phyloP scores from a whole-genome alignment of 2,329 filamentous ascomycete species.

The Dendrostoma leiphaemia region DNA sequence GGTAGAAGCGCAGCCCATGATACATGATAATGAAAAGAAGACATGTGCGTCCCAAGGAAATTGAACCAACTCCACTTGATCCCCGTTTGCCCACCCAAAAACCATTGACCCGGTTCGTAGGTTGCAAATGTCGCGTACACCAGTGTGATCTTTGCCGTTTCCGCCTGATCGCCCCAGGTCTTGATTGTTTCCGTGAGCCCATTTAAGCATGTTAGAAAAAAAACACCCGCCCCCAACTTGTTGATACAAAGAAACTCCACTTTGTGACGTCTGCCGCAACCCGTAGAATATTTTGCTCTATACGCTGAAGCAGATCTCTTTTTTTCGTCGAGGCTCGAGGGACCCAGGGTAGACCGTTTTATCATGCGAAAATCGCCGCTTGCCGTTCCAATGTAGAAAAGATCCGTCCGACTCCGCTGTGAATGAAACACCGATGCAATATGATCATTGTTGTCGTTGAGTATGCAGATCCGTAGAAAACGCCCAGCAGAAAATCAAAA shows the following conservation, averaged over 20 bases:
- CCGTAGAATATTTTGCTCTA: conserved; percentile 44
- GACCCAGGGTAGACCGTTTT: conserved; percentile 48
- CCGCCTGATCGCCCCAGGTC: conserved; percentile 19
- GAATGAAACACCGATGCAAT: conserved; percentile 48
- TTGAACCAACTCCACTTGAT: conserved; percentile 18
- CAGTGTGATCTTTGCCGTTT: conserved; percentile 17
- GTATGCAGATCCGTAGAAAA: conserved; percentile 28
- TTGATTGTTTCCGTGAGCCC: conserved; percentile 18
- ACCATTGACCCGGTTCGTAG: conserved; percentile 16
- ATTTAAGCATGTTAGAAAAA: conserved; percentile 18
- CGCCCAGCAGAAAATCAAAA: conserved; percentile 44
- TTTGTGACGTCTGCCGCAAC: conserved; percentile 22
- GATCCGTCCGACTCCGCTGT: conserved; percentile 40
- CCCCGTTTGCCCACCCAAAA: conserved; percentile 16
- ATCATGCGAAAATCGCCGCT: conserved; percentile 39
- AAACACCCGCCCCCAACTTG: conserved; percentile 27
- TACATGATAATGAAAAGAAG: conserved; percentile 16
- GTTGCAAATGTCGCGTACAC: conserved; percentile 16
- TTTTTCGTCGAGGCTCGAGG: conserved; percentile 49
- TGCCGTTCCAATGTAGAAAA: conserved; percentile 30
- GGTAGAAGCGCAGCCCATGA: conserved; percentile 13
- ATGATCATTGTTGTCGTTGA: conserved; percentile 21
- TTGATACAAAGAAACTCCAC: conserved; percentile 35
- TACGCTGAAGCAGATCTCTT: conserved; percentile 40
- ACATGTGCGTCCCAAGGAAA: conserved; percentile 16